These are phyloP conservation scores for Plasmopara halstedii DNA, from an alignment of 352 stramenopile species.

Conservation along the genomic window DNA sequence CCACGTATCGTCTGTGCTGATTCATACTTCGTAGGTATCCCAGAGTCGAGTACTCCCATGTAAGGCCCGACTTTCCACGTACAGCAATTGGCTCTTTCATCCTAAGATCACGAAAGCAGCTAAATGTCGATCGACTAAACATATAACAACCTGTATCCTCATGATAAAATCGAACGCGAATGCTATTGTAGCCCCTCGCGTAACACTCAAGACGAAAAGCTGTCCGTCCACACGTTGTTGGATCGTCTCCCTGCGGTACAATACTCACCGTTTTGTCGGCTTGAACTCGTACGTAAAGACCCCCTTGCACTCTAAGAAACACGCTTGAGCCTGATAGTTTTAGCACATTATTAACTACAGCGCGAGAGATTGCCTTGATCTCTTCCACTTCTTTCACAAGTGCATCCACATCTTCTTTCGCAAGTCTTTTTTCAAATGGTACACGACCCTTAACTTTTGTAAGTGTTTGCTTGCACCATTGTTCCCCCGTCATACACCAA, in stretches of 20 bases:
- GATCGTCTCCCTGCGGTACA: constrained; percentile 36
- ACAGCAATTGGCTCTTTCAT: constrained; percentile 61
- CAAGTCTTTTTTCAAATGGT: constrained; percentile 69
- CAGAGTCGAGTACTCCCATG: constrained; percentile 78
- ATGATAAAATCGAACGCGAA: constrained; percentile 79
- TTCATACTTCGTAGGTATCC: constrained; percentile 85
- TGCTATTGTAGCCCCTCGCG: constrained; percentile 79
- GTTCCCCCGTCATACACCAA: constrained; percentile 85
- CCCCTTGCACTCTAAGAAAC: constrained; percentile 63
- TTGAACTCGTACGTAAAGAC: constrained; percentile 54
- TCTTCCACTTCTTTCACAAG: constrained; percentile 65
- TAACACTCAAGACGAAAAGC: constrained; percentile 71
- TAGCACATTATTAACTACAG: constrained; percentile 62
- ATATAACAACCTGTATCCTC: constrained; percentile 63
- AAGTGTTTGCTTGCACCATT: constrained; percentile 85
- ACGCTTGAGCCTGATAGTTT: constrained; percentile 48
- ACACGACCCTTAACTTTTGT: constrained; percentile 63
- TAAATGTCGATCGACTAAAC: constrained; percentile 80
- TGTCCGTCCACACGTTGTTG: constrained; percentile 41
- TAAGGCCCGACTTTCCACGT: constrained; percentile 57
- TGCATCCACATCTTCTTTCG: constrained; percentile 67
- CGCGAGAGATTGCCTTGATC: constrained; percentile 62
- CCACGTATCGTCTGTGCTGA: constrained; percentile 81
- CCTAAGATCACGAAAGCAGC: constrained; percentile 75
- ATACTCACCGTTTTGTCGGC: constrained; percentile 44